Conservation (phyloP, 768 basidiomycete species). For the Serendipita sp. region DNA sequence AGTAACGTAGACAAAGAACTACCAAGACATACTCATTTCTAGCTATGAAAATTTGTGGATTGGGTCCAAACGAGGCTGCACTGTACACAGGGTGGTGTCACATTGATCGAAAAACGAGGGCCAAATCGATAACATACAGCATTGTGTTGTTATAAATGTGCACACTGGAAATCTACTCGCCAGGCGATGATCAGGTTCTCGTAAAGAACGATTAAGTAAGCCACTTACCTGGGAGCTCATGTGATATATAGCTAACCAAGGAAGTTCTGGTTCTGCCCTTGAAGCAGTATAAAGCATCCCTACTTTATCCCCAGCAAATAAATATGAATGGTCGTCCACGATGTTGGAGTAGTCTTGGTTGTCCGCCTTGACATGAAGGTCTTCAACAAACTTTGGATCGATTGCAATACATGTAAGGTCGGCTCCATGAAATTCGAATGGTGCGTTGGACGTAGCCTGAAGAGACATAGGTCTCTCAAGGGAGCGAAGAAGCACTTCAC, state of each 20-base stretch:
- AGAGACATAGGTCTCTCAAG: not conserved
- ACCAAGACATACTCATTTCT: not conserved
- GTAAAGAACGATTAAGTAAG: not conserved
- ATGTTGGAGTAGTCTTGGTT: not conserved
- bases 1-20: not conserved
- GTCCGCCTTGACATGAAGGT: not conserved
- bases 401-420: not conserved
- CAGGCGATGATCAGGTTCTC: not conserved
- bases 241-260: not conserved
- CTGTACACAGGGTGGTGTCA: not conserved
- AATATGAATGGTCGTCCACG: not conserved
- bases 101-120: not conserved
- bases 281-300: constrained; percentile 2
- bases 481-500: not conserved
- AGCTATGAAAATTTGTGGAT: not conserved
- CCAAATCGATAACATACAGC: not conserved
- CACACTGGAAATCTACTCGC: not conserved
- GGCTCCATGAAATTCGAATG: not conserved
- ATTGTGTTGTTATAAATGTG: not conserved
- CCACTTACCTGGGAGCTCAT: not conserved
- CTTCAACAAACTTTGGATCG: not conserved
- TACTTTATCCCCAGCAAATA: not conserved
- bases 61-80: not conserved
- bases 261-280: not conserved
- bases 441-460: not conserved